A percentile compares a stretch with the other conserved stretches of the same genome.
Conservation (phyloP, 2,329 filamentous ascomycete species). For the Ampelomyces quisqualis region DNA sequence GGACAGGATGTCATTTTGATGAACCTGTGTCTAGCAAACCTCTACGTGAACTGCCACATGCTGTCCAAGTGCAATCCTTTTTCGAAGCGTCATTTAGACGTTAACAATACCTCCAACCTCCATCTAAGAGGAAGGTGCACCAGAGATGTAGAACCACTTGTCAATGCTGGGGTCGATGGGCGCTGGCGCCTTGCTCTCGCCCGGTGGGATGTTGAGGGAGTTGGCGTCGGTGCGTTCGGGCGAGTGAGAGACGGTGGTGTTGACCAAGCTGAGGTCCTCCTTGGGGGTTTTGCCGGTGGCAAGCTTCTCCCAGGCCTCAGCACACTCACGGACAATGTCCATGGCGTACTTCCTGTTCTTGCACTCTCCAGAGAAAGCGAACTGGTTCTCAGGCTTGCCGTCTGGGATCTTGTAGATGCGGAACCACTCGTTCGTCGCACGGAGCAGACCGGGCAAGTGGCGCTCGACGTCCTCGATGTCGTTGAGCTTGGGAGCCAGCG, state of each 20-base stretch:
- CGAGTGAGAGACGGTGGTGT: constrained; percentile 74
- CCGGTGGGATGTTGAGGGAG: constrained; percentile 72
- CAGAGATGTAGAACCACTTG: constrained; percentile 99
- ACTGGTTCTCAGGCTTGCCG: constrained; percentile 99
- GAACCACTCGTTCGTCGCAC: constrained; percentile 99
- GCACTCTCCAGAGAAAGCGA: constrained; percentile 99
- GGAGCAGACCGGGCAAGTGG: constrained; percentile 92
- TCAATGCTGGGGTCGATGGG: constrained; percentile 96
- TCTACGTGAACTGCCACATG: not conserved
- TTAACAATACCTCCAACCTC: too few species aligned
- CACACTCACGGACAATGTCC: constrained; percentile 93
- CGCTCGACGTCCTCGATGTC: constrained; percentile 99
- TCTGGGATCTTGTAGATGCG: constrained; percentile 99
- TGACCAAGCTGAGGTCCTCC: constrained; percentile 81
- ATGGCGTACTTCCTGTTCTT: constrained; percentile 99
- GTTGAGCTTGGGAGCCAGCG: constrained; percentile 92
- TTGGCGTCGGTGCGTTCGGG: constrained; percentile 67
- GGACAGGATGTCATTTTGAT: constrained; percentile 17
- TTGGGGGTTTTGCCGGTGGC: constrained; percentile 83
- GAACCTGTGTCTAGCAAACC: constrained; percentile 16
- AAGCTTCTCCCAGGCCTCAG: constrained; percentile 95
- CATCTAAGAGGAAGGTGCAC: constrained; percentile 65
- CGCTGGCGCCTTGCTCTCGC: constrained; percentile 78
- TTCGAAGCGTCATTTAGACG: too few species aligned
- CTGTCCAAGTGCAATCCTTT: not conserved